Evolutionary conservation across 2,329 filamentous ascomycete genomes (phyloP).

Genomic region (Claviceps purpurea): DNA sequence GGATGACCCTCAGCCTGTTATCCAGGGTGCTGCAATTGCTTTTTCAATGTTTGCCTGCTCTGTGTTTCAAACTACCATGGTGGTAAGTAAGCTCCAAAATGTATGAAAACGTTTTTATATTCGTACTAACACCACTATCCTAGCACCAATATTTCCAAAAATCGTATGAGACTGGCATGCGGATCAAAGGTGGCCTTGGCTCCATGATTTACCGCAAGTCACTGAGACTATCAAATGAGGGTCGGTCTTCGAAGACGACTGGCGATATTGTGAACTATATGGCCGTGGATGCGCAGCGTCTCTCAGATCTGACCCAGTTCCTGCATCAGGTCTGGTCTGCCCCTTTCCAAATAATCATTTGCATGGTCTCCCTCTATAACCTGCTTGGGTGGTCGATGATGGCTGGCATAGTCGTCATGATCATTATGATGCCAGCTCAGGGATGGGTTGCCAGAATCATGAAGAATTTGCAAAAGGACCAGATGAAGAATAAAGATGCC

Average conservation of each 20-base stretch:
- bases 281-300: slow-evolving; percentile 91
- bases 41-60: slow-evolving; percentile 86
- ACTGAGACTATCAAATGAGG: slow-evolving; percentile 82
- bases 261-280: slow-evolving; percentile 99
- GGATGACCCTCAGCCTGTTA: slow-evolving; percentile 56
- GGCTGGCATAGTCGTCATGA: slow-evolving; percentile 86
- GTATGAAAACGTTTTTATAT: too few species aligned
- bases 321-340: slow-evolving; percentile 94
- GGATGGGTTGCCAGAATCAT: slow-evolving; percentile 83
- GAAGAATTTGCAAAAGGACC: slow-evolving; percentile 86
- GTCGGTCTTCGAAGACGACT: slow-evolving; percentile 74
- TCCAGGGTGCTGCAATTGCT: slow-evolving; percentile 77
- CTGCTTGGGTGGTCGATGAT: slow-evolving; percentile 94
- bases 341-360: slow-evolving; percentile 89
- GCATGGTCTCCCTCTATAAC: slow-evolving; percentile 91
- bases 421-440: slow-evolving; percentile 94
- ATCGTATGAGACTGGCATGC: slow-evolving; percentile 91
- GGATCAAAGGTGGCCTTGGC: slow-evolving; percentile 81
- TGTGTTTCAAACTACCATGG: slow-evolving; percentile 70
- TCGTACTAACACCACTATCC: not conserved
- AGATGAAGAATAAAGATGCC: slow-evolving; percentile 99
- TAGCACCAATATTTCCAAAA: slow-evolving; percentile 92
- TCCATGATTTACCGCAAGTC: slow-evolving; percentile 90
- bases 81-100: slow-evolving; percentile 29
- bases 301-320: slow-evolving; percentile 91